Base-by-base conservation (phyloP, 495 filamentous ascomycete species). In the Aspergillus homomorphus region DNA sequence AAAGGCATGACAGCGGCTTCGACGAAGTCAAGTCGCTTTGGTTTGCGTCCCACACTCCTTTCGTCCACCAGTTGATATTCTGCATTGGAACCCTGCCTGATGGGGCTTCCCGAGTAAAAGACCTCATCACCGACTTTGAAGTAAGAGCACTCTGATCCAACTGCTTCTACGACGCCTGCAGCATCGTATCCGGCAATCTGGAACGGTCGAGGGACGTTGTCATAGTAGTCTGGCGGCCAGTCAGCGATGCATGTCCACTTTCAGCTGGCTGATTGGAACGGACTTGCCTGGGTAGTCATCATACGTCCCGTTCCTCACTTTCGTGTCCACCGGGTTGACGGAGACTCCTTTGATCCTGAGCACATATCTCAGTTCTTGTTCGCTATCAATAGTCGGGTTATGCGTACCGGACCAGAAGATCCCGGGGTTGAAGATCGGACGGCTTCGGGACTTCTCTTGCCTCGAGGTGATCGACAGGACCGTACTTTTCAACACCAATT, bases 171-270 rank as follows among this genome's bases (percentile, higher is more conserved):
- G 21, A 58, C 65, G 24, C 73, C 73, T 23, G 70, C 64, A 53
- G 63, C 73, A 61, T 76, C 73, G 43, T 63, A 67, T 50, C 69
- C 63, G 28, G 58, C 61, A 22, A 73, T 67, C 24, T 74, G 71
- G 15, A 59, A 61, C 18, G 59, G 51, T 16, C 48, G 14, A 7
- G 69, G 69, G 15, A 58, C 61, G 54, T 26, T 57, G 5, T 57
- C 33, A 57, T 68, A 74, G 63, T 74, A 71, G 53, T 72, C 61
- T 60, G 33, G 6, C n/a, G 16, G 5, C 2, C 4, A n/a, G 23
- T 30, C 15, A 51, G 23, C 10, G 1, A 26, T 1, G 4, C n/a
- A 12, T 1, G 1, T 4, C 22, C n/a, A 24, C 24, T 3, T 12
- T 0, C 16, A 8, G 24, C 2, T 7, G 2, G 15, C 12, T 5